phyloP scores from a whole-genome alignment of 2,329 filamentous ascomycete genomes.

The Botrytis sinoallii region DNA sequence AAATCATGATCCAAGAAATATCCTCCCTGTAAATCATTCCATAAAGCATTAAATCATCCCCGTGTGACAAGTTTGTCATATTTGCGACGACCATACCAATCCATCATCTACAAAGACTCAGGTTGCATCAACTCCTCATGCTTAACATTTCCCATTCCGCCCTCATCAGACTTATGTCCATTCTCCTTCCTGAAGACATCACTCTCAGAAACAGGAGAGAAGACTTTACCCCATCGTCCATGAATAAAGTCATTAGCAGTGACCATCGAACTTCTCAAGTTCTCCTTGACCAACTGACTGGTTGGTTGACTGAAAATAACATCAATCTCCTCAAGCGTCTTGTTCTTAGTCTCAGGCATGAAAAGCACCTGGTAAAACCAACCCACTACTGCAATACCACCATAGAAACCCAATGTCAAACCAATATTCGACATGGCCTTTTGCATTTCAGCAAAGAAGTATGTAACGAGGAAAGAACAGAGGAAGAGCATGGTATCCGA shows the following conservation, averaged over 20 bases:
- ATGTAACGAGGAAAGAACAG: slow-evolving; percentile 69
- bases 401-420: slow-evolving; percentile 68
- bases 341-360: slow-evolving; percentile 71
- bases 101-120: background rate
- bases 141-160: slow-evolving; percentile 21
- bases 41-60: background rate
- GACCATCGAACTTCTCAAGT: slow-evolving; percentile 42
- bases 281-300: slow-evolving; percentile 58
- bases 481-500: slow-evolving; percentile 67
- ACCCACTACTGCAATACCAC: slow-evolving; percentile 67
- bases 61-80: background rate
- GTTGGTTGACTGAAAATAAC: slow-evolving; percentile 63
- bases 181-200: slow-evolving; percentile 35
- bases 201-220: slow-evolving; percentile 32
- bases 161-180: slow-evolving; percentile 27
- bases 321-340: slow-evolving; percentile 69
- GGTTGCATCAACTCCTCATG: slow-evolving; percentile 27
- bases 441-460: slow-evolving; percentile 72
- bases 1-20: background rate
- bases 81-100: background rate
- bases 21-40: background rate
- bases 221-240: slow-evolving; percentile 35
- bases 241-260: slow-evolving; percentile 31
- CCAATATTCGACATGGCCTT: slow-evolving; percentile 64
- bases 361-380: slow-evolving; percentile 72